phyloP scores from a whole-genome alignment of 2,329 filamentous ascomycete genomes.

The Zarea fungicola region DNA sequence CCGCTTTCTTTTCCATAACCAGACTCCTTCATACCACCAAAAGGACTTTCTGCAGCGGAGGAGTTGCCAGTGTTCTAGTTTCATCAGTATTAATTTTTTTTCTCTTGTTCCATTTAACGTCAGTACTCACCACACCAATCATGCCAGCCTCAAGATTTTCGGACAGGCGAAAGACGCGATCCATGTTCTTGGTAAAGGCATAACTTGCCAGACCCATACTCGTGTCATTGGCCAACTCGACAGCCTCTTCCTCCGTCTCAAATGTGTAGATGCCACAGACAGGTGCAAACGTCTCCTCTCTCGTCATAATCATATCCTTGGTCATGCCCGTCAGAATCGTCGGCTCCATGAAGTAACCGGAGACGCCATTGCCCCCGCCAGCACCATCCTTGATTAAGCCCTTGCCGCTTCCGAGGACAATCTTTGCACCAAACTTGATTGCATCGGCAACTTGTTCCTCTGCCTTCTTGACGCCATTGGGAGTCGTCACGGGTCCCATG shows the following conservation, averaged over 20 bases:
- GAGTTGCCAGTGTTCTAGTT: slow-evolving; percentile 31
- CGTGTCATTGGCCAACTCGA: slow-evolving; percentile 58
- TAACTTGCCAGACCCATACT: slow-evolving; percentile 69
- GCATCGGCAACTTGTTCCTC: slow-evolving; percentile 54
- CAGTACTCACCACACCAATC: slow-evolving; percentile 29
- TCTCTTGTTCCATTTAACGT: slow-evolving; percentile 15
- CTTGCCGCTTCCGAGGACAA: slow-evolving; percentile 11
- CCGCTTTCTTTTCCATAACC: slow-evolving; percentile 43
- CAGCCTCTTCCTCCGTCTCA: slow-evolving; percentile 63
- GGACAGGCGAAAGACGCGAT: slow-evolving; percentile 36
- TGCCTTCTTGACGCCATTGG: slow-evolving; percentile 28
- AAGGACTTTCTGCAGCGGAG: slow-evolving; percentile 39
- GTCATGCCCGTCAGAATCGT: slow-evolving; percentile 65
- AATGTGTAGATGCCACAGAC: slow-evolving; percentile 65
- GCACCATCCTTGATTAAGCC: slow-evolving; percentile 22
- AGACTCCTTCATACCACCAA: slow-evolving; percentile 44
- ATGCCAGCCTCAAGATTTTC: slow-evolving; percentile 44
- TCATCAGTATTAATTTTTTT: not conserved
- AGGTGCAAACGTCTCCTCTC: slow-evolving; percentile 69
- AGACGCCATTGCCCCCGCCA: slow-evolving; percentile 38
- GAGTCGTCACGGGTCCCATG: slow-evolving; percentile 31
- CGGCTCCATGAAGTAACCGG: slow-evolving; percentile 60
- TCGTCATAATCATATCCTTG: slow-evolving; percentile 59
- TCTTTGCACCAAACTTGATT: slow-evolving; percentile 19
- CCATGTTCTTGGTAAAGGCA: slow-evolving; percentile 54